Conservation (phyloP, 2,329 filamentous ascomycete genomes). For the Trichoderma brevicompactum region DNA sequence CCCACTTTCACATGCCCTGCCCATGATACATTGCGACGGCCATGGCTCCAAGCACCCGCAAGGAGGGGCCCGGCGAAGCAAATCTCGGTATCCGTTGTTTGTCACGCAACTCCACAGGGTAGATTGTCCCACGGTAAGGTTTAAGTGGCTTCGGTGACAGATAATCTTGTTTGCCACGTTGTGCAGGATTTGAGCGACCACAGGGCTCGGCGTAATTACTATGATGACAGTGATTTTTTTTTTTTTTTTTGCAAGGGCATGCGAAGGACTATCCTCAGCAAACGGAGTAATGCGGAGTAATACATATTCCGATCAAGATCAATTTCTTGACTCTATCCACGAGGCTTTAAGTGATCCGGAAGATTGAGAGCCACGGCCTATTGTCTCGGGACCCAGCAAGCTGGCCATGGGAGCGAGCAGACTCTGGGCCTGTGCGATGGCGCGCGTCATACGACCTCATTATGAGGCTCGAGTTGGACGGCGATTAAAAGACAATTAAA, state of each 20-base stretch:
- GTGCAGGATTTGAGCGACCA: too few relatives aligned
- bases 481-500: not conserved
- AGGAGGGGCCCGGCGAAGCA: slow-evolving; percentile 9
- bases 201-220: not conserved
- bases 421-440: not conserved
- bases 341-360: not conserved
- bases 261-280: too few relatives aligned
- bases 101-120: slow-evolving; percentile 10
- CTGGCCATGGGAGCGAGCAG: slow-evolving; percentile 7
- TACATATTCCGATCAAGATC: not conserved
- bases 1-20: not conserved
- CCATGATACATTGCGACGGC: not conserved
- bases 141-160: not conserved
- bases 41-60: not conserved
- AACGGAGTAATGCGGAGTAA: not conserved
- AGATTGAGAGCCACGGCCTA: not conserved
- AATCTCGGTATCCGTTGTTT: slow-evolving; percentile 23
- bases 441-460: too few relatives aligned
- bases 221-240: too few relatives aligned
- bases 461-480: too few relatives aligned
- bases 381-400: slow-evolving; percentile 7
- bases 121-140: too few relatives aligned
- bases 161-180: not conserved
- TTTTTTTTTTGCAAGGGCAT: too few relatives aligned
- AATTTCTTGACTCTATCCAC: not conserved